These are phyloP conservation scores for Hortaea sp. DNA, from an alignment of 2,329 filamentous ascomycete species.

Conservation along the genomic window DNA sequence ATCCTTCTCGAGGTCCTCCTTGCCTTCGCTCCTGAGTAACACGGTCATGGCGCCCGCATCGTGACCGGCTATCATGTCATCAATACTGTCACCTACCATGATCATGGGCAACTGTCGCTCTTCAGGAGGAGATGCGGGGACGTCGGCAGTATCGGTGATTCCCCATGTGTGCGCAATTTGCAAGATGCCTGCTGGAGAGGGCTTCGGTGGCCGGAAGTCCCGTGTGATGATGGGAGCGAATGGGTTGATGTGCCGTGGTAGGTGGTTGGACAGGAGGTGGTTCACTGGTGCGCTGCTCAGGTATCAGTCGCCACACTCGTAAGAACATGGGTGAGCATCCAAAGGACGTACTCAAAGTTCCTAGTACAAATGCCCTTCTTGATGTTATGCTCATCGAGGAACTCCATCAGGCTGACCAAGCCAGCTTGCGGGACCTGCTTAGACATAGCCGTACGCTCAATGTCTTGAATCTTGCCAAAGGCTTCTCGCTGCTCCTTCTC, in stretches of 20 bases:
- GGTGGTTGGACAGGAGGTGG: conserved; percentile 65
- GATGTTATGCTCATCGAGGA: conserved; percentile 58
- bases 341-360: conserved; percentile 62
- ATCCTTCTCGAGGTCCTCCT: conserved; percentile 26
- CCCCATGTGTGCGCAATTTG: conserved; percentile 75
- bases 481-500: conserved; percentile 46
- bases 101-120: conserved; percentile 31
- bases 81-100: conserved; percentile 57
- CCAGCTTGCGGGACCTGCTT: conserved; percentile 74
- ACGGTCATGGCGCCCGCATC: conserved; percentile 81
- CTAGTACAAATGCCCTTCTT: conserved; percentile 84
- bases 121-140: conserved; percentile 16
- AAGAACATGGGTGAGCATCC: neutral
- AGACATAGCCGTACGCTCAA: conserved; percentile 74
- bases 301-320: neutral
- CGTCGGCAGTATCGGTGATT: conserved; percentile 27
- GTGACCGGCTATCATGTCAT: conserved; percentile 84
- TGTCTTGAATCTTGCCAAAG: conserved; percentile 61
- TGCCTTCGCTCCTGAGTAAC: conserved; percentile 45
- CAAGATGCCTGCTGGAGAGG: conserved; percentile 75
- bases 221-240: conserved; percentile 78
- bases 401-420: conserved; percentile 66
- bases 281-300: conserved; percentile 51
- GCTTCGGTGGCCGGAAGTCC: conserved; percentile 75
- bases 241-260: conserved; percentile 45